Evolutionary conservation across 768 basidiomycete genomes (phyloP), one percentile per base, ranked within the genome.

Genomic region (Phylloporus arenicola): DNA sequence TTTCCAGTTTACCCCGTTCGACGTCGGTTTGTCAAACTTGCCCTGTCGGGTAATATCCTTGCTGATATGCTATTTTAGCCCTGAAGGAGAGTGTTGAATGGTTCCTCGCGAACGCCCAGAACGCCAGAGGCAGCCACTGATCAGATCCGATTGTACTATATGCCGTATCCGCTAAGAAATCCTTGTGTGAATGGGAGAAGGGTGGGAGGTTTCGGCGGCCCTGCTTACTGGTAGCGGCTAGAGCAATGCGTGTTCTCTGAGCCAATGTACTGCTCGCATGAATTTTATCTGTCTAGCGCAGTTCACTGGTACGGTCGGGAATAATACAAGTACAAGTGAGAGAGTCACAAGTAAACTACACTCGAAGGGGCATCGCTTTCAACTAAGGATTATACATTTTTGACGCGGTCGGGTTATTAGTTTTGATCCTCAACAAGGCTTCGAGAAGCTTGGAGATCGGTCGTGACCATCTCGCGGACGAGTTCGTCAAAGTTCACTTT

Each of bases 1-100:
- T 4, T 96, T 94, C 73, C 62, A 86, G 68, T 97, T 97, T 69
- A 96, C 93, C 27, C 92, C 93, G 8, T 95, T 98, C 66, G 80
- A 92, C 29, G 55, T 81, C 67, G 89, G 89, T 89, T 55, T 37
- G 75, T 67, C 17, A 22, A 43, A 27, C 35, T 41, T 16, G 4
- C 29, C 30, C 45, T n/a, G 25, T 51, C 37, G 30, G 20, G 1
- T 12, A 17, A 30, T 33, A 27, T 45, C 13, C 24, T 43, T 38
- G 38, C 25, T 49, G 45, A 54, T 41, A 13, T 22, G 39, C 5
- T 7, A n/a, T 30, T 51, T 13, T 52, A 86, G 93, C 93, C 22
- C 73, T 97, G 52, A 72, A 84, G 34, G 77, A 82, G 51, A 84
- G 81, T 0, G 90, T 92, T 48, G 72, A 83, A 49, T 96, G 94